phyloP scores from a whole-genome alignment of 345 rosid genomes.

The Pseudoturritis turrita region DNA sequence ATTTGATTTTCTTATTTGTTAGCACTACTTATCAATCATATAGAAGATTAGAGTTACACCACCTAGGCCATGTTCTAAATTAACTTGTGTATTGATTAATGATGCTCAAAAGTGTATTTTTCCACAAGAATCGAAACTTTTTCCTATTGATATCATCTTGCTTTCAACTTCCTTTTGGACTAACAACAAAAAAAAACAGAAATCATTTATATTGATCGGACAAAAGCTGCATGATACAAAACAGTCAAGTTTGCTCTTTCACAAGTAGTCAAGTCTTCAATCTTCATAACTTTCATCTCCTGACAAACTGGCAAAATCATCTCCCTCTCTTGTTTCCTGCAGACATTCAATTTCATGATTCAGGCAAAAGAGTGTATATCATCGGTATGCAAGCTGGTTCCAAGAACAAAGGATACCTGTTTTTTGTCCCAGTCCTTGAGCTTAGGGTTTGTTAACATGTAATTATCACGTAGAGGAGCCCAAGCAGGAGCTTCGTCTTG shows the following conservation, averaged over 20 bases:
- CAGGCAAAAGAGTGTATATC: neutral
- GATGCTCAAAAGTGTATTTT: neutral
- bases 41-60: too few relatives aligned
- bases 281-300: slow-evolving; percentile 48
- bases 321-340: slow-evolving; percentile 47
- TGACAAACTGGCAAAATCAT: slow-evolving; percentile 46
- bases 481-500: slow-evolving; percentile 70
- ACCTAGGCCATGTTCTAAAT: too few relatives aligned
- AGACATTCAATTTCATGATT: neutral
- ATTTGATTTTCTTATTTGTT: neutral
- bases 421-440: slow-evolving; percentile 89
- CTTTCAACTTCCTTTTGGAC: too few relatives aligned
- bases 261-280: slow-evolving; percentile 1
- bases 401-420: slow-evolving; percentile 45
- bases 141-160: too few relatives aligned
- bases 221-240: neutral
- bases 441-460: slow-evolving; percentile 84
- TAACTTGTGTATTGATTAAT: neutral
- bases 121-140: neutral
- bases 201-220: neutral
- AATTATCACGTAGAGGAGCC: slow-evolving; percentile 94
- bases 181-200: too few relatives aligned
- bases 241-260: neutral
- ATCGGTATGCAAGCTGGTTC: neutral
- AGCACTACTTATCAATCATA: too few relatives aligned